Evolutionary conservation across 148 eudicot species (phyloP).

Genomic region (Silene uniflora): DNA sequence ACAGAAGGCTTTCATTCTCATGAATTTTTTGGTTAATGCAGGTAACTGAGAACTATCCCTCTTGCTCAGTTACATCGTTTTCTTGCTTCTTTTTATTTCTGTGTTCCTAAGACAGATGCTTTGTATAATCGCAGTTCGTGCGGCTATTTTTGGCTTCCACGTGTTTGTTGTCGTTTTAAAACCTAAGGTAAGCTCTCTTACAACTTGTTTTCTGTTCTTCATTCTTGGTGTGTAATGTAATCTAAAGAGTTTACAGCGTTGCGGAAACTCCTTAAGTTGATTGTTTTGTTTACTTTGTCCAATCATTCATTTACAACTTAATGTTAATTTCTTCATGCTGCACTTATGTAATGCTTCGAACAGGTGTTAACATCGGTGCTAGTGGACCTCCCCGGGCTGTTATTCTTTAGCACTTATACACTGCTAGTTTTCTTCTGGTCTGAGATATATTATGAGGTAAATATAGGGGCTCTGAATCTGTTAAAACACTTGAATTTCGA

Average conservation of each 20-base stretch:
- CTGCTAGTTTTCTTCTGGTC: constrained; percentile 95
- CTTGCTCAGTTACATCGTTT: not conserved
- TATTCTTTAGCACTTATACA: constrained; percentile 84
- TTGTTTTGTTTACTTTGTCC: too few relatives aligned
- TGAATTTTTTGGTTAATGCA: constrained; percentile 35
- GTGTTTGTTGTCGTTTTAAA: constrained; percentile 51
- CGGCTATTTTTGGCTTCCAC: constrained; percentile 80
- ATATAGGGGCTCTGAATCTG: not conserved
- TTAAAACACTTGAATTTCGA: not conserved
- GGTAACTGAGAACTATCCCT: constrained; percentile 21
- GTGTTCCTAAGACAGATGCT: constrained; percentile 10
- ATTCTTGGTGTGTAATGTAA: not conserved
- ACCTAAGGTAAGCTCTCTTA: constrained; percentile 56
- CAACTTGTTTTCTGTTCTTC: not conserved
- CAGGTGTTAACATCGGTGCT: constrained; percentile 61
- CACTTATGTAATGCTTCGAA: constrained; percentile 9
- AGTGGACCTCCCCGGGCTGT: constrained; percentile 81
- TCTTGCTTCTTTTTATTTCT: not conserved
- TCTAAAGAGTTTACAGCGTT: not conserved
- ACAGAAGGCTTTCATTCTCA: constrained; percentile 36
- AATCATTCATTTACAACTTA: too few relatives aligned
- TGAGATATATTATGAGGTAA: constrained; percentile 88
- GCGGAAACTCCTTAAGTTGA: too few relatives aligned
- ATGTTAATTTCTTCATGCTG: not conserved
- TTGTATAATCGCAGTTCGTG: constrained; percentile 59